Percentiles rank a stretch among this genome's conserved stretches.
Conservation (phyloP, 768 basidiomycete genomes). For the Lentinus tigrinus region DNA sequence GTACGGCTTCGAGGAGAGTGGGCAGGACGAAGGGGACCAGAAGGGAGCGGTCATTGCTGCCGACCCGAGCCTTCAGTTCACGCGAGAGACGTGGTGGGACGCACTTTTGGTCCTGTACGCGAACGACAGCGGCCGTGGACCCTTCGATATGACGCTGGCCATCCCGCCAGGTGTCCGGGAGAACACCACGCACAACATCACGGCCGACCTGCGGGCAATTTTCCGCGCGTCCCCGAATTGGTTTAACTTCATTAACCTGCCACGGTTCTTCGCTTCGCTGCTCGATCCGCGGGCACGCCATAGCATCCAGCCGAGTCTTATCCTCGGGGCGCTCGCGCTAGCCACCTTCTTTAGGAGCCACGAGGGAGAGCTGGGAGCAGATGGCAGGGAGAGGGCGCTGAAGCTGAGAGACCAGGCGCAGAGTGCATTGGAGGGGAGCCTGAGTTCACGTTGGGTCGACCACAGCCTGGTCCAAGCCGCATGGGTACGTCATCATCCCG, state of each 20-base stretch:
- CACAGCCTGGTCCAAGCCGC: slow-evolving; percentile 73
- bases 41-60: slow-evolving; percentile 19
- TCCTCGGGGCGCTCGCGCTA: slow-evolving; percentile 61
- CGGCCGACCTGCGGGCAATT: slow-evolving; percentile 59
- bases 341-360: slow-evolving; percentile 72
- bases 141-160: slow-evolving; percentile 12
- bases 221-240: slow-evolving; percentile 67
- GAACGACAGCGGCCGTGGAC: background rate
- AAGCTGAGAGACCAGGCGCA: slow-evolving; percentile 68
- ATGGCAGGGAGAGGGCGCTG: slow-evolving; percentile 56
- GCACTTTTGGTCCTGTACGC: slow-evolving; percentile 57
- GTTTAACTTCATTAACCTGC: slow-evolving; percentile 74
- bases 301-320: slow-evolving; percentile 64
- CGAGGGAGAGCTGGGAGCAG: slow-evolving; percentile 46
- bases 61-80: slow-evolving; percentile 65
- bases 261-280: slow-evolving; percentile 61
- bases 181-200: slow-evolving; percentile 42
- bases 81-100: slow-evolving; percentile 81
- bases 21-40: background rate
- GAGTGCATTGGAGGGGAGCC: slow-evolving; percentile 65
- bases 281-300: slow-evolving; percentile 53
- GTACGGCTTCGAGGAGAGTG: slow-evolving; percentile 4
- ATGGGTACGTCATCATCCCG: slow-evolving; percentile 33
- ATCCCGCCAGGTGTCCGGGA: slow-evolving; percentile 40
- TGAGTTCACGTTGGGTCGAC: slow-evolving; percentile 71